phyloP scores from a whole-genome alignment of 208 protist species.

The Trichomonas tenax region DNA sequence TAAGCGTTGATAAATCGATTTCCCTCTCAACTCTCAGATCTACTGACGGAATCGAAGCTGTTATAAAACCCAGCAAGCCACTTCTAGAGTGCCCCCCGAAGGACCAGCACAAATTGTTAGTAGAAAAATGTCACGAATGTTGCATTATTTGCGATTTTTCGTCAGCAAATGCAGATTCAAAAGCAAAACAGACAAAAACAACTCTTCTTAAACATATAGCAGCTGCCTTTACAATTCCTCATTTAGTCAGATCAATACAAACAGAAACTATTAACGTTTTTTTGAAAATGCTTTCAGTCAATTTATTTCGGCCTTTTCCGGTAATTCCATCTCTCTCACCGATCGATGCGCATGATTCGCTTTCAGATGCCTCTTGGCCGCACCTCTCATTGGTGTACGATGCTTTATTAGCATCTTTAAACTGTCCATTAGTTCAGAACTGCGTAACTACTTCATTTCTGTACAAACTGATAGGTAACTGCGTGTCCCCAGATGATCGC shows the following conservation, averaged over 20 bases:
- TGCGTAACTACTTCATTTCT: not conserved
- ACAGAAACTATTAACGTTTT: not conserved
- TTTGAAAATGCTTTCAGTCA: not conserved
- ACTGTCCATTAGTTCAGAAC: not conserved
- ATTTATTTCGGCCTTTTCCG: not conserved
- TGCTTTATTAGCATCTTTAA: not conserved
- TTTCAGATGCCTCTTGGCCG: not conserved
- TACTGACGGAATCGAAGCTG: not conserved
- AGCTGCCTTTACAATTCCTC: not conserved
- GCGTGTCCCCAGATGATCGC: not conserved
- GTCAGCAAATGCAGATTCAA: not conserved
- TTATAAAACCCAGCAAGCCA: not conserved
- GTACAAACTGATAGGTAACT: not conserved
- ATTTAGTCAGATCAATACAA: not conserved
- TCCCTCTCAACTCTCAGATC: not conserved
- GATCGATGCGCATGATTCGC: not conserved
- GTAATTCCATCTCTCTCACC: not conserved
- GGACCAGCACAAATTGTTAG: not conserved
- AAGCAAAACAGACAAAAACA: not conserved
- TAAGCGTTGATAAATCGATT: not conserved
- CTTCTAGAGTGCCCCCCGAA: not conserved
- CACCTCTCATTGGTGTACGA: not conserved
- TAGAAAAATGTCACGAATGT: not conserved
- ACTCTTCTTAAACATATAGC: not conserved
- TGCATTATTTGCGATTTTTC: slow-evolving; percentile 19